phyloP scores from a whole-genome alignment of 2,329 filamentous ascomycete species.

The Aspergillus sp. region DNA sequence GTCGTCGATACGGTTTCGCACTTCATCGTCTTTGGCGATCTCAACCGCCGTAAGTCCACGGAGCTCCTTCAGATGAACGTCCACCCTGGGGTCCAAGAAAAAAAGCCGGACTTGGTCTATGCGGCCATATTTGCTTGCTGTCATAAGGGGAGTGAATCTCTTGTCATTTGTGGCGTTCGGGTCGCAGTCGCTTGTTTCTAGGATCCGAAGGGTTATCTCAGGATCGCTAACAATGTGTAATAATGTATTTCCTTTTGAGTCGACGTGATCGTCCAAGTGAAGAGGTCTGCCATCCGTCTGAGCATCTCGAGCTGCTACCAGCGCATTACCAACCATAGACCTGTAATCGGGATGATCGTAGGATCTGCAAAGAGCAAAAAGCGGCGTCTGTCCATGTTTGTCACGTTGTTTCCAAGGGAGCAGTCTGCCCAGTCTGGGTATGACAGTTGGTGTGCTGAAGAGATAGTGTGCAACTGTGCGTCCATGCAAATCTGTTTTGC shows the following conservation, averaged over 20 bases:
- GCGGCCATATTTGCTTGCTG: constrained; percentile 94
- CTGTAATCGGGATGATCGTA: constrained; percentile 88
- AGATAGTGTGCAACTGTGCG: constrained; percentile 92
- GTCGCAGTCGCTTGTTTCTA: constrained; percentile 84
- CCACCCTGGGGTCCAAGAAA: constrained; percentile 80
- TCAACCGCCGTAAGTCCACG: constrained; percentile 90
- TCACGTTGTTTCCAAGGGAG: constrained; percentile 86
- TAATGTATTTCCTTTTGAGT: constrained; percentile 85
- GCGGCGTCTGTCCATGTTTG: constrained; percentile 93
- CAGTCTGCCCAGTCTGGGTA: constrained; percentile 64
- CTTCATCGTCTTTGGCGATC: constrained; percentile 93
- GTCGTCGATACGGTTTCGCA: constrained; percentile 93
- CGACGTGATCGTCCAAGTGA: constrained; percentile 86
- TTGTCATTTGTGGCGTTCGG: constrained; percentile 94
- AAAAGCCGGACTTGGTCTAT: constrained; percentile 85
- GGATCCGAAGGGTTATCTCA: constrained; percentile 62
- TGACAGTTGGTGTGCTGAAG: constrained; percentile 79
- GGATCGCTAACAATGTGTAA: constrained; percentile 92
- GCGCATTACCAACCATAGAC: constrained; percentile 74
- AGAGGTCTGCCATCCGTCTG: constrained; percentile 74
- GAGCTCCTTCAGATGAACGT: constrained; percentile 72
- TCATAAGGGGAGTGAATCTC: constrained; percentile 91
- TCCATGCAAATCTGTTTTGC: constrained; percentile 71
- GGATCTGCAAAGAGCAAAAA: constrained; percentile 89
- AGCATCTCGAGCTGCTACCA: constrained; percentile 62